Percentiles rank a stretch among this genome's conserved stretches.
Conservation (phyloP, 2,329 filamentous ascomycete genomes). For the Fusarium sp. region DNA sequence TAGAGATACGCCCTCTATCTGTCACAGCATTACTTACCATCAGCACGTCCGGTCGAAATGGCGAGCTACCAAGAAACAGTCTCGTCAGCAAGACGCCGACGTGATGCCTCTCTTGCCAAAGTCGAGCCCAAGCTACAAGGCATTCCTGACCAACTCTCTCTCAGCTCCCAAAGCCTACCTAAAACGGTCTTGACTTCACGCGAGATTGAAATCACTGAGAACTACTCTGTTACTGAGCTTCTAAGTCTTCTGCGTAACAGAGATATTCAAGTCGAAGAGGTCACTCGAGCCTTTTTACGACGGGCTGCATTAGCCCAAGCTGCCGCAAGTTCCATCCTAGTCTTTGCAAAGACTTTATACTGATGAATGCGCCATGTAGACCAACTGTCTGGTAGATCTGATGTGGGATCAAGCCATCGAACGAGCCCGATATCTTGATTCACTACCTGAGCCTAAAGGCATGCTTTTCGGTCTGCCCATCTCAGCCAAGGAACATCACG, state of each 20-base stretch:
- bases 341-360: too few species aligned
- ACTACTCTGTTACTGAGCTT: slow-evolving; percentile 41
- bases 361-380: slow-evolving; percentile 24
- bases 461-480: slow-evolving; percentile 51
- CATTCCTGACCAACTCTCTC: slow-evolving; percentile 35
- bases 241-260: slow-evolving; percentile 32
- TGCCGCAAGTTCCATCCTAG: slow-evolving; percentile 26
- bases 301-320: slow-evolving; percentile 44
- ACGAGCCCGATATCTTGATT: slow-evolving; percentile 49
- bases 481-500: slow-evolving; percentile 52
- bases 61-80: slow-evolving; percentile 26
- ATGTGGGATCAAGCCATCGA: slow-evolving; percentile 52
- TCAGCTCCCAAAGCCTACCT: slow-evolving; percentile 41
- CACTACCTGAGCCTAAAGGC: slow-evolving; percentile 49
- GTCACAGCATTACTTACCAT: neutral
- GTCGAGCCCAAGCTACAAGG: slow-evolving; percentile 44
- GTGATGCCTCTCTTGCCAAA: slow-evolving; percentile 43
- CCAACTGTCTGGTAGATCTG: slow-evolving; percentile 50
- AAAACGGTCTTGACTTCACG: slow-evolving; percentile 37
- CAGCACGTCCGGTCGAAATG: slow-evolving; percentile 2
- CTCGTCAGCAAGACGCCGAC: slow-evolving; percentile 16
- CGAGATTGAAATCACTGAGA: slow-evolving; percentile 47
- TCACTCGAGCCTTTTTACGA: slow-evolving; percentile 43
- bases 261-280: slow-evolving; percentile 44
- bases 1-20: too few species aligned